Evolutionary conservation across 2,329 filamentous ascomycete species (phyloP).

Genomic region (Alternaria brassicae): DNA sequence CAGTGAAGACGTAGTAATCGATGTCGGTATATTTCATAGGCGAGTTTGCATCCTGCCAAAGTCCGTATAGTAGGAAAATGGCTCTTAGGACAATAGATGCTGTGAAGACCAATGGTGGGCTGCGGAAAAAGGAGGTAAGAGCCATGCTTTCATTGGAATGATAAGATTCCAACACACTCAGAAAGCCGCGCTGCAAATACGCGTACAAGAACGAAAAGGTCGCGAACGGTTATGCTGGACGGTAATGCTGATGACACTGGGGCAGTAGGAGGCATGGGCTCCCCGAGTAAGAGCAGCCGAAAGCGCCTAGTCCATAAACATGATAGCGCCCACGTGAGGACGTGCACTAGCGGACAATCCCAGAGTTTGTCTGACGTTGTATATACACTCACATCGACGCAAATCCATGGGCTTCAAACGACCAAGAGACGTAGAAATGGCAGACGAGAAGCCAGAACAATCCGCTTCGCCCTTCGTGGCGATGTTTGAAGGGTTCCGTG

Average conservation of each 20-base stretch:
- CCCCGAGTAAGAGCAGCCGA: conserved; percentile 24
- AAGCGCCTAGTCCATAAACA: conserved; percentile 23
- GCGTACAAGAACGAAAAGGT: neutral
- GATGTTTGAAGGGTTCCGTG: conserved; percentile 86
- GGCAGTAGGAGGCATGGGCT: conserved; percentile 4
- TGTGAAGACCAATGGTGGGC: conserved; percentile 50
- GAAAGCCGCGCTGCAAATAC: neutral
- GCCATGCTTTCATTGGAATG: conserved; percentile 25
- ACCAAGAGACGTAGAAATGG: conserved; percentile 47
- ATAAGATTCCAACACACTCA: neutral
- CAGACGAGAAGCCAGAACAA: conserved; percentile 41
- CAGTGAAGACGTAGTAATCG: conserved; percentile 98
- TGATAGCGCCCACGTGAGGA: conserved; percentile 31
- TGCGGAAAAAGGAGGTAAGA: conserved; percentile 44
- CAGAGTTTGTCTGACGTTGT: conserved; percentile 34
- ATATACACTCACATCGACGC: conserved; percentile 11
- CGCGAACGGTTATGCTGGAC: neutral
- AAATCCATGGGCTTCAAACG: conserved; percentile 41
- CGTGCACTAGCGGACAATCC: conserved; percentile 26
- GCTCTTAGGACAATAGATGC: conserved; percentile 69
- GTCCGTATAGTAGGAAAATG: conserved; percentile 81
- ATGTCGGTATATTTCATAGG: conserved; percentile 98
- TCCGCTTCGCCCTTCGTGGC: conserved; percentile 58
- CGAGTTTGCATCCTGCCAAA: conserved; percentile 90
- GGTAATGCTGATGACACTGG: neutral